A percentile compares a stretch with the other conserved stretches of the same genome.
Evolutionary conservation across 1,284 basidiomycete genomes (phyloP).

Genomic region (Heterobasidion irregulare): DNA sequence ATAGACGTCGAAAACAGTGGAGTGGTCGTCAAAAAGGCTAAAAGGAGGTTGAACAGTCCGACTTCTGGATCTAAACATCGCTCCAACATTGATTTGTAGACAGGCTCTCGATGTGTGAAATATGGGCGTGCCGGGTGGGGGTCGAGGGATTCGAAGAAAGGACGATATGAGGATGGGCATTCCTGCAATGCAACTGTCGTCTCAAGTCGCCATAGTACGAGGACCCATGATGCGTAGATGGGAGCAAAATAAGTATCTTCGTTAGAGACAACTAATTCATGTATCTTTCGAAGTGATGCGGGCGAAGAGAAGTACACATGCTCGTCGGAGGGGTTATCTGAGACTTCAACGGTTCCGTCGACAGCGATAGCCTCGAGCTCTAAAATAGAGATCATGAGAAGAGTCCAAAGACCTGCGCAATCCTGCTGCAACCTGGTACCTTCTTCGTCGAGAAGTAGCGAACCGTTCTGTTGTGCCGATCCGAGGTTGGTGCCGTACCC

Average conservation of each 20-base stretch:
- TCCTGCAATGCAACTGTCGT: slow-evolving; percentile 35
- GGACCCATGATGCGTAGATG: slow-evolving; percentile 73
- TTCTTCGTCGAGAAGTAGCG: slow-evolving; percentile 69
- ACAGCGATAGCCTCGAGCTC: slow-evolving; percentile 73
- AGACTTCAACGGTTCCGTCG: slow-evolving; percentile 41
- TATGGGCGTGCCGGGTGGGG: slow-evolving; percentile 32
- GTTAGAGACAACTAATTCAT: slow-evolving; percentile 53
- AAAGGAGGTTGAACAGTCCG: slow-evolving; percentile 49
- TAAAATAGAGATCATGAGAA: slow-evolving; percentile 73
- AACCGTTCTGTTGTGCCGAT: slow-evolving; percentile 54
- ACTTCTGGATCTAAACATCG: slow-evolving; percentile 45
- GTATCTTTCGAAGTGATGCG: slow-evolving; percentile 46
- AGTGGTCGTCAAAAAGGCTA: slow-evolving; percentile 51
- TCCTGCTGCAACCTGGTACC: slow-evolving; percentile 59
- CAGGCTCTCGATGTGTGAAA: slow-evolving; percentile 47
- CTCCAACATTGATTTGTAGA: slow-evolving; percentile 44
- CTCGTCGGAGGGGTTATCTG: slow-evolving; percentile 34
- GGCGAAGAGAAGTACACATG: slow-evolving; percentile 53
- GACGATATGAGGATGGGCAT: slow-evolving; percentile 42
- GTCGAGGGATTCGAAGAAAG: slow-evolving; percentile 48
- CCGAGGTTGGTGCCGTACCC: slow-evolving; percentile 66
- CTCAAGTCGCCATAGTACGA: slow-evolving; percentile 58
- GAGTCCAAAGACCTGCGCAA: slow-evolving; percentile 63
- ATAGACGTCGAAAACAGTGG: slow-evolving; percentile 68
- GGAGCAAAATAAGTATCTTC: slow-evolving; percentile 55